Conservation (phyloP, 2,329 filamentous ascomycete genomes). For the Pestalotiopsis sp. region DNA sequence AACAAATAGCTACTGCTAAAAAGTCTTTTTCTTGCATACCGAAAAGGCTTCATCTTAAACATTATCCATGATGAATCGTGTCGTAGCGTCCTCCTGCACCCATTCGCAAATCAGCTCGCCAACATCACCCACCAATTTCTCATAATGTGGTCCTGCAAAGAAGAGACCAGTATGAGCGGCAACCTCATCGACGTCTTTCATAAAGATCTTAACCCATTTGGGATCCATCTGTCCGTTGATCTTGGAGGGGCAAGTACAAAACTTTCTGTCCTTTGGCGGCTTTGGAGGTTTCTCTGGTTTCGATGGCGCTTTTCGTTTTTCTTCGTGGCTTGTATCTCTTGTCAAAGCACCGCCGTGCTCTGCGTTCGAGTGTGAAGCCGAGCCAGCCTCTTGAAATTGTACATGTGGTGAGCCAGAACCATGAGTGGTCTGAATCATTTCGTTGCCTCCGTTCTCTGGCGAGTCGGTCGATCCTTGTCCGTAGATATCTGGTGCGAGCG, state of each 20-base stretch:
- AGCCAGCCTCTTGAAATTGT: not conserved
- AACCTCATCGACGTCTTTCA: constrained; percentile 84
- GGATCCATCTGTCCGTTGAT: constrained; percentile 61
- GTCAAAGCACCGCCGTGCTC: not conserved
- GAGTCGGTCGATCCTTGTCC: too few relatives aligned
- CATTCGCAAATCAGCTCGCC: constrained; percentile 68
- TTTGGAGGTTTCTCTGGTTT: constrained; percentile 23
- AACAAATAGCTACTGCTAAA: not conserved
- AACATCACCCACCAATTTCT: constrained; percentile 75
- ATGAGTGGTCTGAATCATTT: not conserved
- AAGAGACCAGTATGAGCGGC: constrained; percentile 85
- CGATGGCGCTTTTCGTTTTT: not conserved
- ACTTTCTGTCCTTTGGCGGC: constrained; percentile 66
- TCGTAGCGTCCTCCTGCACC: constrained; percentile 64
- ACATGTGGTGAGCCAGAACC: not conserved
- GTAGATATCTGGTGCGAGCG: too few relatives aligned
- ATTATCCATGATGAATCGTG: constrained; percentile 39
- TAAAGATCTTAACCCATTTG: constrained; percentile 78
- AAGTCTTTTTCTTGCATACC: not conserved
- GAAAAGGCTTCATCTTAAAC: not conserved
- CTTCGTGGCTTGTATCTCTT: not conserved
- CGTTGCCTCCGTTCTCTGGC: not conserved
- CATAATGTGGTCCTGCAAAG: constrained; percentile 72
- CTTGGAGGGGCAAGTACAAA: constrained; percentile 72
- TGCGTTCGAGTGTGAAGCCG: not conserved